These are phyloP conservation scores for Naumovozyma dairenensis DNA, from an alignment of 805 yeast genomes.

Conservation along the genomic window DNA sequence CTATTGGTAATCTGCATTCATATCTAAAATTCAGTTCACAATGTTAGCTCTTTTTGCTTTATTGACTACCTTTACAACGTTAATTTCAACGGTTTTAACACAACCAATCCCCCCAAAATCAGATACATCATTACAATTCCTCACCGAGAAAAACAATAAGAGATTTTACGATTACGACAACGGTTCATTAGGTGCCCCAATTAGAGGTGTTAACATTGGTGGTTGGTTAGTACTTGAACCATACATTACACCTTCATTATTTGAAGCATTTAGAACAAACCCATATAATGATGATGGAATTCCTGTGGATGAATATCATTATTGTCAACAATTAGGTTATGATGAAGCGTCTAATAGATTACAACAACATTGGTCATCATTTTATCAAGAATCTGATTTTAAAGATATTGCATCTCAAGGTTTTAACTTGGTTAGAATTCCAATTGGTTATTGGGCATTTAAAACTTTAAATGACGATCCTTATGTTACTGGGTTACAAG, in stretches of 20 bases:
- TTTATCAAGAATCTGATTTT: conserved; percentile 69
- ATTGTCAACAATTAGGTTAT: conserved; percentile 48
- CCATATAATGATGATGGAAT: conserved; percentile 30
- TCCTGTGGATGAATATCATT: conserved; percentile 82
- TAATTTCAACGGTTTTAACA: conserved; percentile 2
- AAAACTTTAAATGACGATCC: conserved; percentile 52
- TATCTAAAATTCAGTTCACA: no score
- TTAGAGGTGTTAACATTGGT: conserved; percentile 68
- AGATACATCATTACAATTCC: conserved; percentile 10
- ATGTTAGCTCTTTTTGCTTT: neutral
- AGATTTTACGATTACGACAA: conserved; percentile 18
- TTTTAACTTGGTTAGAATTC: conserved; percentile 78
- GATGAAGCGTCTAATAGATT: conserved; percentile 44
- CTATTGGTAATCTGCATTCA: no score
- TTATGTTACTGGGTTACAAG: conserved; percentile 70
- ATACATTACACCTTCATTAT: conserved; percentile 71
- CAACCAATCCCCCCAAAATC: conserved; percentile 14
- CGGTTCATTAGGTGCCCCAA: conserved; percentile 5
- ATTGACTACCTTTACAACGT: no score
- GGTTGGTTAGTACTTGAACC: conserved; percentile 90
- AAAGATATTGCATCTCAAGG: conserved; percentile 49
- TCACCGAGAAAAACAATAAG: conserved; percentile 13
- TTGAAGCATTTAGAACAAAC: conserved; percentile 39
- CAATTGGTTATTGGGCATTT: conserved; percentile 95
- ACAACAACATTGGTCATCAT: conserved; percentile 66